Evolutionary conservation across 345 rosid genomes (phyloP), one percentile per base, ranked within the genome.

Genomic region (Lumnitzera littorea): DNA sequence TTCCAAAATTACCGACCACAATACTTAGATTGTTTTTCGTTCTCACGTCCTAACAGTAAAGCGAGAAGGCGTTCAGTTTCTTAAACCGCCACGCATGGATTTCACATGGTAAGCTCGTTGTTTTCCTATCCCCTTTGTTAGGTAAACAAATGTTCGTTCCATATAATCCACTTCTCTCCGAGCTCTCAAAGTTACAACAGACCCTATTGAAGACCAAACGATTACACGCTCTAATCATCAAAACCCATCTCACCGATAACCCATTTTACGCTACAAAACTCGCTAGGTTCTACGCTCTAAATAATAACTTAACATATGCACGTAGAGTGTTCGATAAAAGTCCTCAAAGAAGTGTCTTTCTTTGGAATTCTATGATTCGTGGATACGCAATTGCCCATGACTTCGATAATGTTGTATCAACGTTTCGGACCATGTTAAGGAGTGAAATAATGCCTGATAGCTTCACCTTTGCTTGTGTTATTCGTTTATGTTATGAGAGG

Each of bases 351-450:
- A 90, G 90, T 52, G 80, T 92, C 63, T 92, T 78, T 80, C 84
- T 87, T 20, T 89, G 96, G 98, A 87, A 87, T 70, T 77, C 95
- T 63, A 72, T 84, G 13, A 80, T 92, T 67, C 87, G 96, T 20
- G 95, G 87, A 57, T 75, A 81, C 47, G 95, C 96, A 1, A 78
- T 72, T 70, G 70, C 67, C 15, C 65, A 73, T 57, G 59, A 52
- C n/a, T 76, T 80, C 49, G 24, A 51, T 29, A 69, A 56, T 13
- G 81, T 81, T 12, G 65, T 63, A 0, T 74, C 69, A 0, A 71
- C 87, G 29, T 87, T 81, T 53, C 60, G 57, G 17, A 53, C 11
- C 14, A 90, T 90, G 95, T 74, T 83, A 48, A 58, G 77, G 20
- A 67, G 74, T 12, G 76, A 72, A 50, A 75, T 66, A 24, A 76